Evolutionary conservation across 768 basidiomycete genomes (phyloP), one percentile per base, ranked within the genome.

Genomic region (Kwoniella mangroviensis): DNA sequence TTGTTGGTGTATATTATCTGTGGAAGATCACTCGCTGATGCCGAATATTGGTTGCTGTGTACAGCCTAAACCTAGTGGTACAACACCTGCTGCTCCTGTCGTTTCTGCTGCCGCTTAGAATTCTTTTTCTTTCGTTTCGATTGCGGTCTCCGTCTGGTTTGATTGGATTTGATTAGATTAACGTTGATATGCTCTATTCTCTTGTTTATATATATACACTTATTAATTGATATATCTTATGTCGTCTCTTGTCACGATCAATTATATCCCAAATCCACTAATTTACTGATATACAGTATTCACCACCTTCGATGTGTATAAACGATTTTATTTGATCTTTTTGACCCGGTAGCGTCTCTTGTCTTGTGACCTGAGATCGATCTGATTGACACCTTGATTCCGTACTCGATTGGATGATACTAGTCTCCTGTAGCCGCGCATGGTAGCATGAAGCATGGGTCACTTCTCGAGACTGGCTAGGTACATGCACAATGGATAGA

Each of bases 71-170:
- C 52, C 68, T 75, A 85, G 71, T 17, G 66, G 83, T 83, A 83
- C 86, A 41, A 86, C 89, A 45, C 86, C 87, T 57, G 86, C 87
- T 56, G 82, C 89, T 45, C 88, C 91, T 61, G 88, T 89, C 69
- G 90, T 93, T 69, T 89, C 90, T 69, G 92, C 92, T 59, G 85
- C 92, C 49, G 92, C 92, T 86, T 94, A 88, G 65, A 65, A 57
- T 21, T 24, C 52, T 55, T 45, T 22, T 59, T 21, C 28, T 42
- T 56, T 45, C 59, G 19, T 56, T 28, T 15, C 12, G 45, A 6
- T 49, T 49, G 0, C 45, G 45, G 45, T 49, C 15, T 6, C 19
- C 45, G 45, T 49, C 19, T 49, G 45, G 4, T 26, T 19, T 26
- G 54, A 28, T 41, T 43, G 45, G 3, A 10, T 7, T 26, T 24